Percentiles rank a stretch among this genome's conserved stretches.
These are phyloP conservation scores for Darksidea phi DNA, from an alignment of 495 filamentous ascomycete species.

Conservation along the genomic window DNA sequence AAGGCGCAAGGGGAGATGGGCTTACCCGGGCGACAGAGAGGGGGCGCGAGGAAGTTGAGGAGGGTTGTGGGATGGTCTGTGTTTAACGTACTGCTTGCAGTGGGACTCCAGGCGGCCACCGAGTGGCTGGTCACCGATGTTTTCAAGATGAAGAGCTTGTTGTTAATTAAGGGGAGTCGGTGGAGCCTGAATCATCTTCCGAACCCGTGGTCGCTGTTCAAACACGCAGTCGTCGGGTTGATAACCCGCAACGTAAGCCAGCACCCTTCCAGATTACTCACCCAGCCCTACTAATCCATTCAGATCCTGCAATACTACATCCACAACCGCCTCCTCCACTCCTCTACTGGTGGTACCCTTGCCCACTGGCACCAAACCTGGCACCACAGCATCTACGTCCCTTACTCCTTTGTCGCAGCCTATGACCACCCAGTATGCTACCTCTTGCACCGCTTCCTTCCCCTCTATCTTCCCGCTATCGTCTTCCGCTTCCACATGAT, in stretches of 20 bases:
- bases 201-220: conserved; percentile 61
- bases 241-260: conserved; percentile 55
- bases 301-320: conserved; percentile 62
- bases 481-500: conserved; percentile 71
- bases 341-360: conserved; percentile 37
- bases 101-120: conserved; percentile 39
- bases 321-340: conserved; percentile 71
- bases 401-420: conserved; percentile 66
- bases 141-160: conserved; percentile 53
- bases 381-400: conserved; percentile 62
- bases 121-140: conserved; percentile 56
- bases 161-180: conserved; percentile 52
- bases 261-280: background rate
- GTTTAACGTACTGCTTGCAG: conserved; percentile 63
- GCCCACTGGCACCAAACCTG: conserved; percentile 58
- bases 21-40: conserved; percentile 50
- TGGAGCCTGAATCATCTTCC: conserved; percentile 49
- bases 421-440: conserved; percentile 82
- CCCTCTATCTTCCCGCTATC: conserved; percentile 68
- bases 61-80: conserved; percentile 55
- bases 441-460: conserved; percentile 66
- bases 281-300: background rate
- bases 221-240: conserved; percentile 53
- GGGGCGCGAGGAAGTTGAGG: conserved; percentile 32
- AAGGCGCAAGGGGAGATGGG: conserved; percentile 68